phyloP scores from a whole-genome alignment of 805 yeast genomes.

The Wickerhamiella shivajii region DNA sequence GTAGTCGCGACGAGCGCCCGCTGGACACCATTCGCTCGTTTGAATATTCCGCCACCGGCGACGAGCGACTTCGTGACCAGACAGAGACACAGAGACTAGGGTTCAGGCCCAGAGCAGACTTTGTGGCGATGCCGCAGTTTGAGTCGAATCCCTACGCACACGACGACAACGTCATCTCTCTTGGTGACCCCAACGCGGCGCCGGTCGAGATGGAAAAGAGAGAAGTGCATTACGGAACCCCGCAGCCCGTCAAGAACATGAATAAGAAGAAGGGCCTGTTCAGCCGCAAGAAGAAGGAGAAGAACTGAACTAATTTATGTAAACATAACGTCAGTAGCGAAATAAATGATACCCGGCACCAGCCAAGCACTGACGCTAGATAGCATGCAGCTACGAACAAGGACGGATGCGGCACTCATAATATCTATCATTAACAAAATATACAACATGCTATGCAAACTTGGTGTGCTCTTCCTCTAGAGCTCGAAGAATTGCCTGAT shows the following conservation, averaged over 20 bases:
- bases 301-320: constrained; percentile 12
- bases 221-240: constrained; percentile 29
- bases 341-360: neutral
- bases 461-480: constrained; percentile 32
- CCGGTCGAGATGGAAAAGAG: constrained; percentile 24
- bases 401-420: neutral
- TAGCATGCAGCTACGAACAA: neutral
- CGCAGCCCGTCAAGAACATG: constrained; percentile 31
- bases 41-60: constrained; percentile 91
- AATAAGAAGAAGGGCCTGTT: constrained; percentile 74
- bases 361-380: neutral
- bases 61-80: constrained; percentile 59
- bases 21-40: constrained; percentile 88
- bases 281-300: constrained; percentile 44
- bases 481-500: constrained; percentile 58
- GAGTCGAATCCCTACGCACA: constrained; percentile 24
- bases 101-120: constrained; percentile 63
- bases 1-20: constrained; percentile 91
- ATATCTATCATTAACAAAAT: neutral
- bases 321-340: neutral
- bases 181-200: constrained; percentile 28
- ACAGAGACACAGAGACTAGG: constrained; percentile 69
- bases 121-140: constrained; percentile 44
- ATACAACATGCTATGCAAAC: too few species aligned
- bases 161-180: constrained; percentile 29